phyloP scores from a whole-genome alignment of 2,329 filamentous ascomycete species.

The Colletotrichum shisoi region DNA sequence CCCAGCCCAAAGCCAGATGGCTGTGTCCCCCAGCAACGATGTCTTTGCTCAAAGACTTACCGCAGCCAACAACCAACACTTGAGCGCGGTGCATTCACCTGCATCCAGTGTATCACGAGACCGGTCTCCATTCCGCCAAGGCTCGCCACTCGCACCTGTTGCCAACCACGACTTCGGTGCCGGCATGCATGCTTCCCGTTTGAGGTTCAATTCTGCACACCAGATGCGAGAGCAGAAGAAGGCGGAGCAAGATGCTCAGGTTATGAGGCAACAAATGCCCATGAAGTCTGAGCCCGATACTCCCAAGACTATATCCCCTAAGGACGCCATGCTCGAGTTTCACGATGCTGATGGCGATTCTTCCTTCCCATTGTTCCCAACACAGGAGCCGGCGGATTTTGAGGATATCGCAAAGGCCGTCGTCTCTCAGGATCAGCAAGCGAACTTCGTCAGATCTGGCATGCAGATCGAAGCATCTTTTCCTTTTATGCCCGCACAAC shows the following conservation, averaged over 20 bases:
- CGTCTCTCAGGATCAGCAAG: conserved; percentile 1
- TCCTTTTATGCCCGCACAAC: conserved; percentile 47
- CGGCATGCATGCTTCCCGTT: conserved; percentile 38
- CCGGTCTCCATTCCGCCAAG: conserved; percentile 81
- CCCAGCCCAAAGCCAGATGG: conserved; percentile 56
- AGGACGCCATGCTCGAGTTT: conserved; percentile 88
- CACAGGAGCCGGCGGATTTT: conserved; percentile 59
- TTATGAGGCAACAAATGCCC: conserved; percentile 54
- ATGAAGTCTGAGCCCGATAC: conserved; percentile 56
- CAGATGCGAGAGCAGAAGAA: conserved; percentile 69
- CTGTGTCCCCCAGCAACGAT: conserved; percentile 63
- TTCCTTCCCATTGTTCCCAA: conserved; percentile 77
- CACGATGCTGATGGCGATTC: conserved; percentile 75
- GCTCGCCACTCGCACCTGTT: conserved; percentile 66
- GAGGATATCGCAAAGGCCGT: conserved; percentile 49
- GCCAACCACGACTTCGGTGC: conserved; percentile 55
- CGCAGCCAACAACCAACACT: conserved; percentile 77
- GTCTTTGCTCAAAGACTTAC: conserved; percentile 79
- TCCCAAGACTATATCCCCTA: conserved; percentile 91
- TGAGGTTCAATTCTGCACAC: conserved; percentile 62
- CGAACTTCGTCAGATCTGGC: conserved; percentile 2
- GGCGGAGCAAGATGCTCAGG: conserved; percentile 64
- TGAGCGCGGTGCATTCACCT: conserved; percentile 65
- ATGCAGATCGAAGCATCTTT: conserved; percentile 16
- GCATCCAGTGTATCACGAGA: conserved; percentile 64